Conservation (phyloP, 495 filamentous ascomycete genomes). For the Penicillium nucicola region DNA sequence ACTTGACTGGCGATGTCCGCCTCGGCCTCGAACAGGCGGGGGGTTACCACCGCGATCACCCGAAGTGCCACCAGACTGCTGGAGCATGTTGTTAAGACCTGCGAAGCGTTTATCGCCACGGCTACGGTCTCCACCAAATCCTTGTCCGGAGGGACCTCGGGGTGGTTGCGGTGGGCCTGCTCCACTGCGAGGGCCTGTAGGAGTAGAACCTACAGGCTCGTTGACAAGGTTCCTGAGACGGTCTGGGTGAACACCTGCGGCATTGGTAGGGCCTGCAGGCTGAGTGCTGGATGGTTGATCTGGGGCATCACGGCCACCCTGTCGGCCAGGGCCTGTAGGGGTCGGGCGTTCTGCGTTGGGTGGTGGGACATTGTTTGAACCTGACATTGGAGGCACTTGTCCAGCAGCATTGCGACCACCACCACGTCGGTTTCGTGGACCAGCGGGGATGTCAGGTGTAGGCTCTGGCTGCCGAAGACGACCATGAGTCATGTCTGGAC, state of each 20-base stretch:
- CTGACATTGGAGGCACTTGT: constrained; percentile 22
- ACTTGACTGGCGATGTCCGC: constrained; percentile 31
- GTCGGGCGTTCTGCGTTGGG: constrained; percentile 30
- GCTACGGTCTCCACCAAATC: constrained; percentile 35
- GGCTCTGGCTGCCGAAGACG: constrained; percentile 53
- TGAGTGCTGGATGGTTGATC: constrained; percentile 24
- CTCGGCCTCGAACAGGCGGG: constrained; percentile 38
- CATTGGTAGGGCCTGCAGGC: constrained; percentile 25
- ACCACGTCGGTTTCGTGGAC: constrained; percentile 54
- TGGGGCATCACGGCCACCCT: constrained; percentile 27
- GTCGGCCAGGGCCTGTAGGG: constrained; percentile 37
- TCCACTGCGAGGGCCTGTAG: constrained; percentile 8
- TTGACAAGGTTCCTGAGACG: constrained; percentile 33
- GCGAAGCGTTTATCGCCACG: constrained; percentile 45
- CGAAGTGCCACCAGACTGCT: constrained; percentile 34
- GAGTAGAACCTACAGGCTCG: constrained; percentile 1
- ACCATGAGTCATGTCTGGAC: constrained; percentile 52
- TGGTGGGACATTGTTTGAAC: constrained; percentile 19
- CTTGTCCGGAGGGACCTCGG: constrained; percentile 16
- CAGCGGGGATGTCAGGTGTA: constrained; percentile 62
- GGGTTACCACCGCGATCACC: constrained; percentile 33
- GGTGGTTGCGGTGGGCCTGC: constrained; percentile 18
- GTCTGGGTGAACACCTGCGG: constrained; percentile 49
- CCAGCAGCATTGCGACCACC: constrained; percentile 24
- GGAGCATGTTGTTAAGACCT: constrained; percentile 42